Conservation (phyloP, 805 yeast species). For the Ogataea populi-albae region DNA sequence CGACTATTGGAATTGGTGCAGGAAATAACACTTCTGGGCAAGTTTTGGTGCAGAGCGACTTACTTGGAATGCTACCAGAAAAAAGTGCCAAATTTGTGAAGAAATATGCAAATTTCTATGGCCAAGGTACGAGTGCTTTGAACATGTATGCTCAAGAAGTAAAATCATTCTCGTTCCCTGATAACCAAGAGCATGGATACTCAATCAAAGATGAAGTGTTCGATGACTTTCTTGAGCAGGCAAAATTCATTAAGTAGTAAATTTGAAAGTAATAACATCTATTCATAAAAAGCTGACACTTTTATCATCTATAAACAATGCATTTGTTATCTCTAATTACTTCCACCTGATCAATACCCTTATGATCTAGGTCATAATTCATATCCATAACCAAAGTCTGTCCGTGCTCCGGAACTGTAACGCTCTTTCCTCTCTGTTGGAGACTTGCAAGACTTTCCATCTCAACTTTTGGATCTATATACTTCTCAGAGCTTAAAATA, state of each 20-base stretch:
- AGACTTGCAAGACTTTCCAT: constrained; percentile 49
- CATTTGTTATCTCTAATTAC: constrained; percentile 15
- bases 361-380: too few species aligned
- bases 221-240: constrained; percentile 37
- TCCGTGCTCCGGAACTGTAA: constrained; percentile 73
- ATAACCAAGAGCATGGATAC: constrained; percentile 57
- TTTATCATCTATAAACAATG: constrained; percentile 14
- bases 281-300: not conserved
- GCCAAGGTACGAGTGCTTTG: constrained; percentile 50
- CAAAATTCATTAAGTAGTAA: constrained; percentile 14
- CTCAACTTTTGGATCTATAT: constrained; percentile 72
- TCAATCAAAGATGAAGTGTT: constrained; percentile 64
- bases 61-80: constrained; percentile 69
- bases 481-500: constrained; percentile 82
- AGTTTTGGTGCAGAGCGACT: constrained; percentile 82
- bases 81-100: constrained; percentile 73
- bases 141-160: constrained; percentile 60
- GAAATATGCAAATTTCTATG: constrained; percentile 53
- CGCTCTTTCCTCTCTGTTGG: constrained; percentile 36
- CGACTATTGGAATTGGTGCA: constrained; percentile 96
- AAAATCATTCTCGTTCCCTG: constrained; percentile 55
- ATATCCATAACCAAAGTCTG: constrained; percentile 56
- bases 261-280: not conserved
- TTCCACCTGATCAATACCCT: constrained; percentile 13
- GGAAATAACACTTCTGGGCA: constrained; percentile 85